Base-by-base conservation (phyloP, 2,329 filamentous ascomycete species). In the Aspergillus terreus region DNA sequence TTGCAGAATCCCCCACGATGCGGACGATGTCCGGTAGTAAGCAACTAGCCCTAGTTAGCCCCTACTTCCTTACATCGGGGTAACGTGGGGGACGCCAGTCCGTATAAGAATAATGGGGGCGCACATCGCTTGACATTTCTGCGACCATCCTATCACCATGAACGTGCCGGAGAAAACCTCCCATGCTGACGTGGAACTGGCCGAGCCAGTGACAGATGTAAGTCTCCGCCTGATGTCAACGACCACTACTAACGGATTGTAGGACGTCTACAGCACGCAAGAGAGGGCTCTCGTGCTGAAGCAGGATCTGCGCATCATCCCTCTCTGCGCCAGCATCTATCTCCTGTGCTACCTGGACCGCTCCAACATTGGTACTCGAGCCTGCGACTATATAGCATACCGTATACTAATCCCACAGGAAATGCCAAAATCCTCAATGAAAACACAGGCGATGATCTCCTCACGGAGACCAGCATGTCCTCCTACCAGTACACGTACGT, bases 301-400 rank as follows among this genome's bases (percentile, higher is more conserved):
- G 59, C 83, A 86, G 60, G 85, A 88, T 64, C 53, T 81, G 15
- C 77, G 80, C 49, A 85, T 88, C 51, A 72, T 87, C 12, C 84
- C 85, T 1, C 70, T 87, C 12, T 81, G 77, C n/a, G 81, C 82
- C 6, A 72, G 68, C 47, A 85, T 88, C 46, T 89, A 86, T 65
- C 76, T 88, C 43, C 76, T 88, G 19, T 85, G 82, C 68, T 87
- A 85, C 64, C 77, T 88, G 21, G 85, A 88, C 67, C 76, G 82
- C 41, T 80, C 82, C 50, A 88, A 88, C 66, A 87, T 88, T 51
- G 84, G 83, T 75, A 27, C 6, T 14, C 14, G 2, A 7, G 6
- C 19, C 32, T n/a, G 10, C 5, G n/a, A 27, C 15, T 30, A 4
- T n/a, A 36, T 14, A 36, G 4, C n/a, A 27, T 9, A 23, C 19